A percentile compares a stretch with the other conserved stretches of the same genome.
Evolutionary conservation across 176 grass and related monocot genomes (phyloP).

Genomic region (Carex cristatella): DNA sequence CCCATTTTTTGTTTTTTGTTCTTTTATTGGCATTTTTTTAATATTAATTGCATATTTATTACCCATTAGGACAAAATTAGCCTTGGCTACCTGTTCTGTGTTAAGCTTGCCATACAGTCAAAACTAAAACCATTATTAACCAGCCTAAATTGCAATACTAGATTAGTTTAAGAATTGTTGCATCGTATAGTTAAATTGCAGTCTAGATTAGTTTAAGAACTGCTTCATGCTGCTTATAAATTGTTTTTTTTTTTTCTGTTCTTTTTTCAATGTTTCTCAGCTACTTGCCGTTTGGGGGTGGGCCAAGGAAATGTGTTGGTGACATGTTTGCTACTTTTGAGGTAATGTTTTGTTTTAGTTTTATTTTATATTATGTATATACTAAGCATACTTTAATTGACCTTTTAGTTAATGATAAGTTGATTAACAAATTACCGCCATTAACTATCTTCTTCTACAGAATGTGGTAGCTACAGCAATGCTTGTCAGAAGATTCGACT

Average conservation of each 20-base stretch:
- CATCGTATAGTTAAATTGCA: not conserved
- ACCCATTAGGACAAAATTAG: not conserved
- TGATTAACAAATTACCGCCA: slow-evolving; percentile 13
- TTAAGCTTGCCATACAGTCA: not conserved
- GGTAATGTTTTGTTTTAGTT: slow-evolving; percentile 40
- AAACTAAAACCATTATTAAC: not conserved
- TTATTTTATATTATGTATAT: not conserved
- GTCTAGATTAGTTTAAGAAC: not conserved
- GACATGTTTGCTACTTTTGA: slow-evolving; percentile 99
- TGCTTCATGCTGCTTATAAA: not conserved
- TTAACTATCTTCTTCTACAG: slow-evolving; percentile 41
- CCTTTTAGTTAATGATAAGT: not conserved
- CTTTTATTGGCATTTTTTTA: not conserved
- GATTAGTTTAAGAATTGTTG: not conserved
- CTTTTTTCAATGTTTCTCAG: slow-evolving; percentile 54
- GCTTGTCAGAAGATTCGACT: slow-evolving; percentile 87
- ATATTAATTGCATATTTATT: not conserved
- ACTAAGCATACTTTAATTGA: slow-evolving; percentile 8
- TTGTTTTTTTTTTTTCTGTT: slow-evolving; percentile 9
- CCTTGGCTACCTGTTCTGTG: not conserved
- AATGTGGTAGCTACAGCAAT: slow-evolving; percentile 83
- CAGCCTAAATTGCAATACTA: not conserved
- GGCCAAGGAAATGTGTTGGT: slow-evolving; percentile 92
- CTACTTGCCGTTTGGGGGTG: slow-evolving; percentile 96
- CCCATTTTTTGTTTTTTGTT: not conserved